Evolutionary conservation across 2,329 filamentous ascomycete genomes (phyloP).

Genomic region (Furcasterigmium sp.): DNA sequence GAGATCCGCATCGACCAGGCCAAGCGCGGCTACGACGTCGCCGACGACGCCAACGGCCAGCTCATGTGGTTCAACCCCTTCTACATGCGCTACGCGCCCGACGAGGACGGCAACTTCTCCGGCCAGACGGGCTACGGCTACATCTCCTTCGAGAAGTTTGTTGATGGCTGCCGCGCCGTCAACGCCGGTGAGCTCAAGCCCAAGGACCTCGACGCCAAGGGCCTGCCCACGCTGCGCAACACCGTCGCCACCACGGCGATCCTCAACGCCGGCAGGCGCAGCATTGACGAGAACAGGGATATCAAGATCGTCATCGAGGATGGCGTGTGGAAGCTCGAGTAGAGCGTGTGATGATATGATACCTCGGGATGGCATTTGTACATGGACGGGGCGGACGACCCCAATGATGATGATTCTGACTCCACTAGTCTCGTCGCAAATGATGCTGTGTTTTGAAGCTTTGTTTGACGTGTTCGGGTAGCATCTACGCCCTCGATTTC

Average conservation of each 20-base stretch:
- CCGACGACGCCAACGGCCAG: constrained; percentile 67
- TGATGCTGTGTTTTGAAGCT: no score
- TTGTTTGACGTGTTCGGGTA: no score
- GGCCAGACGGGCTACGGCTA: constrained; percentile 92
- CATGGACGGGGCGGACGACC: background rate
- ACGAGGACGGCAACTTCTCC: constrained; percentile 90
- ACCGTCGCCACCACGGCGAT: constrained; percentile 91
- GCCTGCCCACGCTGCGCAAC: constrained; percentile 79
- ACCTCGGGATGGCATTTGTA: background rate
- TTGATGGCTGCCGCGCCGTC: constrained; percentile 75
- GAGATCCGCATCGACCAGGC: constrained; percentile 90
- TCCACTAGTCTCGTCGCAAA: background rate
- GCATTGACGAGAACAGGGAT: constrained; percentile 75
- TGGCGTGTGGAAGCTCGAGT: constrained; percentile 63
- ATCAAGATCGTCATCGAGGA: constrained; percentile 67
- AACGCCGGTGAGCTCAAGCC: constrained; percentile 70
- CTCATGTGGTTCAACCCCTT: constrained; percentile 91
- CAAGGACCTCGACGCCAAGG: constrained; percentile 72
- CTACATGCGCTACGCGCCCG: constrained; percentile 91
- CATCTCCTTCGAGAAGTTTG: constrained; percentile 92
- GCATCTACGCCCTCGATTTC: no score
- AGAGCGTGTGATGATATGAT: constrained; percentile 5
- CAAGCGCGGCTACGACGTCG: constrained; percentile 89
- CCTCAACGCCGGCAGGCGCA: constrained; percentile 77
- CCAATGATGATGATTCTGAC: constrained; percentile 1